A percentile compares a stretch with the other conserved stretches of the same genome.
Evolutionary conservation across 768 basidiomycete genomes (phyloP).

Genomic region (Kwoniella dejecticola): DNA sequence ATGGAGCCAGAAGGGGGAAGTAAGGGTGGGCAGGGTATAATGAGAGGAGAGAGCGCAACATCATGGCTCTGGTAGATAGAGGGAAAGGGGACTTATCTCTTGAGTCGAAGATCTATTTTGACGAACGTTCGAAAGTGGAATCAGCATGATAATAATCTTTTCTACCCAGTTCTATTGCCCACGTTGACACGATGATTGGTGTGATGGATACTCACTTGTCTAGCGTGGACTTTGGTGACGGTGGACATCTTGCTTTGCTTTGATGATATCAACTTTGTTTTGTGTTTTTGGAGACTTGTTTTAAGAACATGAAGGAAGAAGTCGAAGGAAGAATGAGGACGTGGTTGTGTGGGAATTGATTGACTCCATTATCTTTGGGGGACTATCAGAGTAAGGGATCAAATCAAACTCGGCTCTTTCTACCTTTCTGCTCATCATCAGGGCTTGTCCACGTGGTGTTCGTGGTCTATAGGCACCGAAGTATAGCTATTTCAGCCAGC

Average conservation of each 20-base stretch:
- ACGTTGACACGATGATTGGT: too few species aligned
- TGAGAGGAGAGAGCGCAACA: too few species aligned
- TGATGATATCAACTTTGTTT: background rate
- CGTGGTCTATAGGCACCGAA: background rate
- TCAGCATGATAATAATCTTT: background rate
- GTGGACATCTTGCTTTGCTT: constrained; percentile 66
- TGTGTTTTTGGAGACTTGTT: background rate
- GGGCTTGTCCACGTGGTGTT: background rate
- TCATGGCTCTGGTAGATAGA: too few species aligned
- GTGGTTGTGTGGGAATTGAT: constrained; percentile 58
- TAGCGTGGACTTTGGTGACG: constrained; percentile 83
- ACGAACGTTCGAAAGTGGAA: constrained; percentile 1
- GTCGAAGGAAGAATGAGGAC: background rate
- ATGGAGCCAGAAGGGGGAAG: background rate
- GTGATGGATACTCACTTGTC: constrained; percentile 70
- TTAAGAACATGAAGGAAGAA: constrained; percentile 3
- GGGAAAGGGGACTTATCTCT: constrained; percentile 75
- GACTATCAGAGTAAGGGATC: too few species aligned
- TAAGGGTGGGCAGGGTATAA: background rate
- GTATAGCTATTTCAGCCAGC: background rate
- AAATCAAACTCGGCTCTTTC: constrained; percentile 1
- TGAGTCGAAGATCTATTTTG: constrained; percentile 91
- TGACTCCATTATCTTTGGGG: too few species aligned
- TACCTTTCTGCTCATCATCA: too few species aligned
- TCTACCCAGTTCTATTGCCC: too few species aligned